These are phyloP conservation scores for Rhododendron kiyosumense DNA, from an alignment of 148 eudicot species.

Conservation along the genomic window DNA sequence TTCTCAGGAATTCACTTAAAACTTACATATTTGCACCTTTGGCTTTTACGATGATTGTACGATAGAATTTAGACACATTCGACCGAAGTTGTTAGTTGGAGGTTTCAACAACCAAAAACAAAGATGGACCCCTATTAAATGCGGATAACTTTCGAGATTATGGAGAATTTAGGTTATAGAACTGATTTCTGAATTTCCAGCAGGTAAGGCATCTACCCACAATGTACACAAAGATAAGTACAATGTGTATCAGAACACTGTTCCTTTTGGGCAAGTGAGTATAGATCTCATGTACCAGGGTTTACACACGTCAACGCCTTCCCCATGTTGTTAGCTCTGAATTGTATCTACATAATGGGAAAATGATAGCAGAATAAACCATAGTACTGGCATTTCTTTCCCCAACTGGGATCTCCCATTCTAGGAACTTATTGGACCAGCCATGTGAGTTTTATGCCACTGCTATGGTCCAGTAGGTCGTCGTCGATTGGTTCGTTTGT, in stretches of 20 bases:
- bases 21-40: background rate
- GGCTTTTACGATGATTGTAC: background rate
- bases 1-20: background rate
- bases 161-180: background rate
- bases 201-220: background rate
- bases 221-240: background rate
- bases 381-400: background rate
- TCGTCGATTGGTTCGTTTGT: background rate
- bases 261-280: background rate
- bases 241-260: background rate
- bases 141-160: background rate
- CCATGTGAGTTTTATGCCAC: background rate
- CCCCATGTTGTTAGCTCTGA: background rate
- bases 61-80: background rate
- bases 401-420: background rate
- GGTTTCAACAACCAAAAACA: background rate
- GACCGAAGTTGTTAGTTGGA: background rate
- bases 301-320: background rate
- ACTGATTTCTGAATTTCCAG: background rate
- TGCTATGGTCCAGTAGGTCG: background rate
- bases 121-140: background rate
- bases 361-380: background rate
- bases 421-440: background rate
- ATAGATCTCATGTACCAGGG: background rate
- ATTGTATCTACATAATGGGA: background rate